Percentiles rank a stretch among this genome's conserved stretches.
phyloP scores from a whole-genome alignment of 257 asterid genomes.

The Agastache rugosa region DNA sequence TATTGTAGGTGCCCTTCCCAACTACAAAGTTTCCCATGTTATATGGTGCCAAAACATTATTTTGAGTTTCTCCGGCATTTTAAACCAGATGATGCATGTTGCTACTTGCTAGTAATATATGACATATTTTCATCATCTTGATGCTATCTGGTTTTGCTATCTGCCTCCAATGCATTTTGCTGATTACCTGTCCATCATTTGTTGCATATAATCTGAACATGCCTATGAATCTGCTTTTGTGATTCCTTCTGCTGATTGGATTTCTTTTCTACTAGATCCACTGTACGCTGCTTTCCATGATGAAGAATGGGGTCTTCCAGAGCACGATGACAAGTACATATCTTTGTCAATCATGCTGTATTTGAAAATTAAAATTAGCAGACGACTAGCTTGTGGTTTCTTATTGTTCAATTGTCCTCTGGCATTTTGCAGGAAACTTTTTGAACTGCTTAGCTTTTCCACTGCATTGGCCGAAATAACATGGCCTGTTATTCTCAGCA shows the following conservation, averaged over 20 bases:
- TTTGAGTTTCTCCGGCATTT: constrained; percentile 14
- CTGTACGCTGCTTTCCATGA: constrained; percentile 83
- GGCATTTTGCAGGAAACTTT: constrained; percentile 72
- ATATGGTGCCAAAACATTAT: not conserved
- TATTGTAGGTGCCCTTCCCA: not conserved
- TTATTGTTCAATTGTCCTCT: constrained; percentile 32
- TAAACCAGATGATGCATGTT: not conserved
- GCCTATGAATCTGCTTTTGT: constrained; percentile 21
- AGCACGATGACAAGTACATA: constrained; percentile 79
- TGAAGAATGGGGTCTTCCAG: constrained; percentile 96
- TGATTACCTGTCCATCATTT: constrained; percentile 18
- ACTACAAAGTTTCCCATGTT: not conserved
- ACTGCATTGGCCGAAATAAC: constrained; percentile 93
- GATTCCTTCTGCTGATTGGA: constrained; percentile 44
- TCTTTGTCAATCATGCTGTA: constrained; percentile 21
- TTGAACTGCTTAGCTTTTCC: constrained; percentile 85
- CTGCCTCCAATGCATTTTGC: constrained; percentile 13
- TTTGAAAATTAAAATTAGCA: constrained; percentile 20
- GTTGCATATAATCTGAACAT: not conserved
- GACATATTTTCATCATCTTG: constrained; percentile 12
- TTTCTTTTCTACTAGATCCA: constrained; percentile 56
- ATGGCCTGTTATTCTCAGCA: constrained; percentile 90
- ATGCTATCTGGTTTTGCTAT: constrained; percentile 20
- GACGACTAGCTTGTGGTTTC: constrained; percentile 34
- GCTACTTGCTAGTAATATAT: not conserved